Evolutionary conservation across 169 alveolate genomes (phyloP), one percentile per base, ranked within the genome.

Genomic region (Plasmodium yoelii): DNA sequence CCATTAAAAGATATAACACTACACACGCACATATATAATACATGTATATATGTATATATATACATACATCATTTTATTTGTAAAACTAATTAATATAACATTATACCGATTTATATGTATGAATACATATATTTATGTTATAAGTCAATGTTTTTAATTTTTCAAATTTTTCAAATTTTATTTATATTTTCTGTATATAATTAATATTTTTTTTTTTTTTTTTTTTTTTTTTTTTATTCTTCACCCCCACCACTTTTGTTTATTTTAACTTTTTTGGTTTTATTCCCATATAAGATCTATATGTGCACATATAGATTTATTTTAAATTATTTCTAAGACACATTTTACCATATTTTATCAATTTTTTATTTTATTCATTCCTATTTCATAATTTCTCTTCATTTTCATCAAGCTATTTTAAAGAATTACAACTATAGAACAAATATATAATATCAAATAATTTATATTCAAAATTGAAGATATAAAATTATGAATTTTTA

Each of bases 381-480:
- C 42, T 34, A 0, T 34, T 34, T 34, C 42, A 34, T 34, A 34
- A 7, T 34, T 34, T 4, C 7, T 7, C 42, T 34, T 34, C 42
- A 34, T 34, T 34, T 34, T 34, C 5, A 34, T 0, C 5, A 0
- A 5, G 42, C 7, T 34, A 34, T 34, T 34, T 34, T 34, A 34
- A 5, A 34, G 42, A 34, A 34, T 34, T 34, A 34, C 42, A 34
- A 5, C 42, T 34, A 34, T 4, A 0, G 5, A 34, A 34, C 4
- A 5, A 34, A 34, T 34, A 34, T 34, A 34, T 34, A 34, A 34
- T 34, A 34, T 34, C 15, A 73, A 73, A 47, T 13, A 42, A 12
- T 49, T 22, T 57, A 39, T 34, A 42, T 39, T n/a, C 44, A 57
- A 73, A 53, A 53, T 44, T 26, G 24, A 55, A 73, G n/a, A 56